phyloP scores from a whole-genome alignment of 164 flowering plant genomes.

The Macadamia integrifolia region DNA sequence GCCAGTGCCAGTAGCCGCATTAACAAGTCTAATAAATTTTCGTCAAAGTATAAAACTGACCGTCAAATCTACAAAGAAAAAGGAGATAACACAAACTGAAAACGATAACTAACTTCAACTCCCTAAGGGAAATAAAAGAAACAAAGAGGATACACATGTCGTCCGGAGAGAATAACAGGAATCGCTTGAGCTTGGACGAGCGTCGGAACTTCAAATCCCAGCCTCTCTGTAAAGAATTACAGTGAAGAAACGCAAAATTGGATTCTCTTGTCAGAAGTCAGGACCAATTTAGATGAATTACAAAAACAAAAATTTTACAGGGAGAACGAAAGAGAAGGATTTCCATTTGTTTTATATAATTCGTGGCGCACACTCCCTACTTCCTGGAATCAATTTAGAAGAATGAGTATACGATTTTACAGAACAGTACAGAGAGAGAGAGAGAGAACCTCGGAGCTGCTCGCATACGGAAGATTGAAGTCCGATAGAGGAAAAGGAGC shows the following conservation, averaged over 20 bases:
- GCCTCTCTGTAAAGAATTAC: slow-evolving; percentile 38
- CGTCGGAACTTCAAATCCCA: slow-evolving; percentile 83
- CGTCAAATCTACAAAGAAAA: background rate
- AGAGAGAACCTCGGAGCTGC: slow-evolving; percentile 59
- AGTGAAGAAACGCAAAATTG: background rate
- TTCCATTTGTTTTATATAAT: background rate
- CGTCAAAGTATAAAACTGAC: slow-evolving; percentile 8
- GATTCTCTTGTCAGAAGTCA: too few relatives aligned
- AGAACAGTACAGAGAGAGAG: slow-evolving; percentile 2
- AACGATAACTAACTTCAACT: background rate
- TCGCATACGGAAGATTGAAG: slow-evolving; percentile 62
- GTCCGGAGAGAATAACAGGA: slow-evolving; percentile 74
- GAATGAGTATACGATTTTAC: background rate
- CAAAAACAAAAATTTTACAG: background rate
- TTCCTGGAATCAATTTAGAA: too few relatives aligned
- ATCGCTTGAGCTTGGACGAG: slow-evolving; percentile 81
- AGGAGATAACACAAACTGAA: background rate
- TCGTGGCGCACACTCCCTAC: background rate
- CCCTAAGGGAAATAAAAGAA: background rate
- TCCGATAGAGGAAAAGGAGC: slow-evolving; percentile 75
- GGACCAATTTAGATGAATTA: background rate
- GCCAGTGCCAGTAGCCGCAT: slow-evolving; percentile 92
- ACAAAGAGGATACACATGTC: slow-evolving; percentile 60
- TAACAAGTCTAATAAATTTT: slow-evolving; percentile 57
- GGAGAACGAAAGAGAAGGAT: too few relatives aligned